Conservation (phyloP, 2,329 filamentous ascomycete species). For the Diplodia sapinea region DNA sequence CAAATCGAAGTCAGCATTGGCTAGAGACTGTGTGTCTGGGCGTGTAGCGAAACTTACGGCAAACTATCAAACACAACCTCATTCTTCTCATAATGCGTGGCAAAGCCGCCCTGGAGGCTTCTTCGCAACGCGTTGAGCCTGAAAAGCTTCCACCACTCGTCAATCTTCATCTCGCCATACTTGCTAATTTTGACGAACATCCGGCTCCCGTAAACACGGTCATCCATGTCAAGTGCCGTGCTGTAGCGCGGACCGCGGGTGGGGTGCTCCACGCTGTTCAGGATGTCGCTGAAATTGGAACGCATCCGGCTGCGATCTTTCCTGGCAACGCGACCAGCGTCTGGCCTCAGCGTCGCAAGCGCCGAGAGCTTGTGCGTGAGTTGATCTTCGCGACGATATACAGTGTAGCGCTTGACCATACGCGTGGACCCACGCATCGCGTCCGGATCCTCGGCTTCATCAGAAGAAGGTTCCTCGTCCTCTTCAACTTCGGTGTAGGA, state of each 20-base stretch:
- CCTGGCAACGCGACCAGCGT: slow-evolving; percentile 66
- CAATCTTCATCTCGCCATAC: slow-evolving; percentile 66
- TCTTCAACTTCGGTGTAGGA: slow-evolving; percentile 65
- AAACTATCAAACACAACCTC: slow-evolving; percentile 35
- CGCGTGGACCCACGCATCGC: slow-evolving; percentile 37
- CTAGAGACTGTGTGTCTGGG: background rate
- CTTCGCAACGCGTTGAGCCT: slow-evolving; percentile 66
- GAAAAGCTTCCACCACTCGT: slow-evolving; percentile 76
- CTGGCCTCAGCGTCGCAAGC: slow-evolving; percentile 60
- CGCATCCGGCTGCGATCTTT: slow-evolving; percentile 71
- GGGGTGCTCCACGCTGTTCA: slow-evolving; percentile 70
- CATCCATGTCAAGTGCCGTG: slow-evolving; percentile 67
- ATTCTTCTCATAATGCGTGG: slow-evolving; percentile 47
- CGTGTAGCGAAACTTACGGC: slow-evolving; percentile 6
- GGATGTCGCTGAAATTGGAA: slow-evolving; percentile 68
- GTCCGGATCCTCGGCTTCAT: slow-evolving; percentile 51
- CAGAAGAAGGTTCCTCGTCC: slow-evolving; percentile 58
- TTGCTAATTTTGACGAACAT: slow-evolving; percentile 66
- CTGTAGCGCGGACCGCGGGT: slow-evolving; percentile 69
- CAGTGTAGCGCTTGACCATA: slow-evolving; percentile 68
- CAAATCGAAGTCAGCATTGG: background rate
- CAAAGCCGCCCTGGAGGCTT: slow-evolving; percentile 57
- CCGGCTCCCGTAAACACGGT: slow-evolving; percentile 65
- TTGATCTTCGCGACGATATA: slow-evolving; percentile 68
- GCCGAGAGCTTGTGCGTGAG: slow-evolving; percentile 64